Conservation (phyloP, 192 early-diverging fungal genomes). For the Coemansia sp. region DNA sequence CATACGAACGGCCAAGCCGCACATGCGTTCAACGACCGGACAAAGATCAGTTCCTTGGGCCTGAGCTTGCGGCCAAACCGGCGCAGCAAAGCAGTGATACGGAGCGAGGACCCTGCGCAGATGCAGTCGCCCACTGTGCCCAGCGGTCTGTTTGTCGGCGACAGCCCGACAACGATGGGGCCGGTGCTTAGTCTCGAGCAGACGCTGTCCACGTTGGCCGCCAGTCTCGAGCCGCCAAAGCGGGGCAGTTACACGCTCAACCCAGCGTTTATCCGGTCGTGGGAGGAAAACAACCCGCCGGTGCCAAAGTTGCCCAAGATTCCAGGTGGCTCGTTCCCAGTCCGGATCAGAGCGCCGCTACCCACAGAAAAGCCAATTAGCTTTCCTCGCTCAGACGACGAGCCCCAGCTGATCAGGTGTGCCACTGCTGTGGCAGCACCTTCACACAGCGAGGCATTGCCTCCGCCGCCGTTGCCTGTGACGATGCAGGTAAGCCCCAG, state of each 20-base stretch:
- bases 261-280: constrained; percentile 22
- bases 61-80: constrained; percentile 10
- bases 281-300: constrained; percentile 33
- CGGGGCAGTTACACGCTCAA: constrained; percentile 30
- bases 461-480: not conserved
- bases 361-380: constrained; percentile 14
- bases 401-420: not conserved
- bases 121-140: constrained; percentile 46
- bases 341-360: constrained; percentile 4
- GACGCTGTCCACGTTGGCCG: constrained; percentile 1
- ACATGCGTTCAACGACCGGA: constrained; percentile 3
- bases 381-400: constrained; percentile 33
- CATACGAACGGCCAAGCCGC: constrained; percentile 1
- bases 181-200: constrained; percentile 10
- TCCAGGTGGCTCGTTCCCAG: constrained; percentile 13
- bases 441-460: not conserved
- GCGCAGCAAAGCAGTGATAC: constrained; percentile 3
- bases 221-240: constrained; percentile 2
- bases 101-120: constrained; percentile 13
- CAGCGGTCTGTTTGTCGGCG: constrained; percentile 17
- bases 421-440: not conserved
- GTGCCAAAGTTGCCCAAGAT: constrained; percentile 30
- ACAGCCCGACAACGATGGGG: constrained; percentile 3
- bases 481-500: not conserved
- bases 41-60: constrained; percentile 17